Base-by-base conservation (phyloP, 1,139 yeast genomes). In the Martiniozyma asiatica region DNA sequence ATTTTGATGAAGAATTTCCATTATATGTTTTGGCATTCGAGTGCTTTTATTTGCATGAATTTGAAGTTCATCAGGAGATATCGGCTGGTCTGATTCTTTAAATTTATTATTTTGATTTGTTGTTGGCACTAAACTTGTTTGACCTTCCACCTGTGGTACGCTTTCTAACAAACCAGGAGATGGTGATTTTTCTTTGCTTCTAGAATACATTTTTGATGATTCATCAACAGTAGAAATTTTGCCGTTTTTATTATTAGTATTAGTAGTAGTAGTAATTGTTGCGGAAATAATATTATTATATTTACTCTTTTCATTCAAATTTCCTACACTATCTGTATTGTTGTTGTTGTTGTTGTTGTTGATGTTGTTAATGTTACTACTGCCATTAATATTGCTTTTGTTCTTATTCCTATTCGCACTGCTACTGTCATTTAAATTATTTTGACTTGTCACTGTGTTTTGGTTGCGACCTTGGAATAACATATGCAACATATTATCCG, bases 401-500 rank as follows among this genome's bases (percentile, higher is more conserved):
- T 16, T 16, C 17, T 14, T 5, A 4, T 10, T 8, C 12, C 19
- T 20, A n/a, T 6, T 20, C n/a, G 8, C 5, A 9, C 22, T 20
- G 11, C 8, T 5, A 5, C 22, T 20, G 8, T 9, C 5, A 12
- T n/a, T 12, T 6, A 14, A 21, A 24, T 8, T 17, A 9, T 16
- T 11, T 10, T 13, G 14, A 3, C 13, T 15, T 7, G 10, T 15
- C 9, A 26, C 18, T 8, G 14, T 6, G 19, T 17, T 25, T 12
- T 22, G 32, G 14, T 43, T 41, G 35, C 61, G 57, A 35, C 68
- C 59, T 43, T 69, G 76, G 39, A 70, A 70, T 27, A 70, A 61
- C 37, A 69, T 49, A 38, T 67, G 70, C 35, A 70, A 52, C 51
- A 70, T 59, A 26, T 65, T 65, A 36, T 58, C 62, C 10, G 51